Percentiles rank a stretch among this genome's conserved stretches.
Evolutionary conservation across 202 grass and related monocot genomes (phyloP).

Genomic region (Cymbopogon flexuosus): DNA sequence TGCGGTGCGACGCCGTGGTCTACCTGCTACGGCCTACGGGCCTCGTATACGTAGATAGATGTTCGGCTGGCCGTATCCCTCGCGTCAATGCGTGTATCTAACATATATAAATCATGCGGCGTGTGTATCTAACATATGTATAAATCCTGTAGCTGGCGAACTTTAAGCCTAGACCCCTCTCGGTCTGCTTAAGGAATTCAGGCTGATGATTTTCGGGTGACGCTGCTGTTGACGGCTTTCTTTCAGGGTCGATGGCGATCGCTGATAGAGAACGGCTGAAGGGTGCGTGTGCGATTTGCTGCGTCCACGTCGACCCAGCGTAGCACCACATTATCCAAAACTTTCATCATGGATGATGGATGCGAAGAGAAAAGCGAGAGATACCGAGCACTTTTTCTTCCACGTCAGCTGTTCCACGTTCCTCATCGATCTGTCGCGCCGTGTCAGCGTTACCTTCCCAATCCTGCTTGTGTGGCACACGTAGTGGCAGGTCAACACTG

Average conservation of each 20-base stretch:
- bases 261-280: not conserved
- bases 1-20: too few species aligned
- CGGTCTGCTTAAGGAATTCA: not conserved
- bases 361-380: not conserved
- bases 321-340: constrained; percentile 7
- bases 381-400: not conserved
- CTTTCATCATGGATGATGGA: not conserved
- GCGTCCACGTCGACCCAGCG: not conserved
- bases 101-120: too few species aligned
- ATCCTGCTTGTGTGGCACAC: constrained; percentile 38
- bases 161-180: too few species aligned
- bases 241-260: not conserved
- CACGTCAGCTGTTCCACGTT: constrained; percentile 2
- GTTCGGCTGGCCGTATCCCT: not conserved
- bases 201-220: not conserved
- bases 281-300: not conserved
- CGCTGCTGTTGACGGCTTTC: not conserved
- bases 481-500: not conserved
- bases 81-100: too few species aligned
- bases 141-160: too few species aligned
- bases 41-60: too few species aligned
- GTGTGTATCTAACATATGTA: too few species aligned
- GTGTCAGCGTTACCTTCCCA: not conserved
- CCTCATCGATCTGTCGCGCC: constrained; percentile 5
- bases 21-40: too few species aligned